phyloP scores from a whole-genome alignment of 768 basidiomycete genomes.

The Panus rudis region DNA sequence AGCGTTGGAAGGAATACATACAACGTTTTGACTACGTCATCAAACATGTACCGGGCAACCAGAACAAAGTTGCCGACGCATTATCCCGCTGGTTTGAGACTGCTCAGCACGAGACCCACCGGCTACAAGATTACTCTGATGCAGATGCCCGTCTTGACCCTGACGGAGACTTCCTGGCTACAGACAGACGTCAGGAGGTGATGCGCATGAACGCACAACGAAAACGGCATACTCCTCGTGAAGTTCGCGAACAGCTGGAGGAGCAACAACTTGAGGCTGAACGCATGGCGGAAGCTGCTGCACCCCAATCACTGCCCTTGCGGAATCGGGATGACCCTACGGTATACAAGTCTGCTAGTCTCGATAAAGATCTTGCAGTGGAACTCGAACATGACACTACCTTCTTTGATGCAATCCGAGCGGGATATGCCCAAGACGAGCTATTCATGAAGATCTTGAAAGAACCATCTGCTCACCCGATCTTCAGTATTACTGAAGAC shows the following conservation, averaged over 20 bases:
- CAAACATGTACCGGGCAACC: slow-evolving; percentile 16
- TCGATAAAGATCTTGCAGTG: neutral
- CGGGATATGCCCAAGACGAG: slow-evolving; percentile 7
- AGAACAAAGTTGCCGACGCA: slow-evolving; percentile 25
- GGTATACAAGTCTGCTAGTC: neutral
- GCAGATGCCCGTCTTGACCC: slow-evolving; percentile 9
- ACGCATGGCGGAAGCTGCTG: neutral
- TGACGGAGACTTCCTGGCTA: slow-evolving; percentile 6
- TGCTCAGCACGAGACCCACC: slow-evolving; percentile 10
- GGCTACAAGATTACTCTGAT: neutral
- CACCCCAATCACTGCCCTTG: neutral
- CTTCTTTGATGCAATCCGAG: too few relatives aligned
- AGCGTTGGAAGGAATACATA: slow-evolving; percentile 26
- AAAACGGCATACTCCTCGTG: neutral
- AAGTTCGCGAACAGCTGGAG: neutral
- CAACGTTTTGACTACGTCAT: slow-evolving; percentile 22
- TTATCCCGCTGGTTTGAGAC: slow-evolving; percentile 26
- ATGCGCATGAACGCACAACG: neutral
- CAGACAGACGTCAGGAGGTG: neutral
- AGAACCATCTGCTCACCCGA: neutral
- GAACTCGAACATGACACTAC: slow-evolving; percentile 3
- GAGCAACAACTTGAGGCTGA: neutral
- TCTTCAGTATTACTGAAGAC: slow-evolving; percentile 4
- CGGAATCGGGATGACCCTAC: neutral
- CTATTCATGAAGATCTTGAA: slow-evolving; percentile 9